Conservation (phyloP, 2,329 filamentous ascomycete genomes). For the Fusarium sp. region DNA sequence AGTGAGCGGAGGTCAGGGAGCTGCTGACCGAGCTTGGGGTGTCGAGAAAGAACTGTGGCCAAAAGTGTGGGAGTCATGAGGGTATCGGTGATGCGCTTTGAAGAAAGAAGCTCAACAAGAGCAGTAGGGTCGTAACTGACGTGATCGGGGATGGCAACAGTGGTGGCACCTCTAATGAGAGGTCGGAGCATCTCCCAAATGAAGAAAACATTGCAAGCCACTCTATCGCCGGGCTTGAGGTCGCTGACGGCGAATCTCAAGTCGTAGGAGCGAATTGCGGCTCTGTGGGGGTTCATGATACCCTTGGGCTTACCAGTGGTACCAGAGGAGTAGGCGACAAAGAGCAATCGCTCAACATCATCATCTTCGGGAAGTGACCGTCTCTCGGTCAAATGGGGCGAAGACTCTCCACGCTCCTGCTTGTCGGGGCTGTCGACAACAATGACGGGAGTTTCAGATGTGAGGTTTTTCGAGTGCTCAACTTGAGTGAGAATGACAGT, state of each 20-base stretch:
- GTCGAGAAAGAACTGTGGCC: constrained; percentile 76
- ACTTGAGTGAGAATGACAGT: constrained; percentile 76
- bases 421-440: constrained; percentile 65
- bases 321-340: constrained; percentile 84
- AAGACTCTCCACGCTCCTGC: constrained; percentile 41
- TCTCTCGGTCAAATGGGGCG: constrained; percentile 53
- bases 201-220: constrained; percentile 91
- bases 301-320: constrained; percentile 85
- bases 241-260: constrained; percentile 77
- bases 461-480: constrained; percentile 73
- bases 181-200: constrained; percentile 87
- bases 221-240: constrained; percentile 76
- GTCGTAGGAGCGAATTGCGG: constrained; percentile 78
- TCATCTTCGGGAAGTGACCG: constrained; percentile 68
- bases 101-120: constrained; percentile 75
- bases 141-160: constrained; percentile 79
- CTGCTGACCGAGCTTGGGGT: constrained; percentile 71
- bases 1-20: constrained; percentile 75
- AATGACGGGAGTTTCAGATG: constrained; percentile 71
- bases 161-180: constrained; percentile 78
- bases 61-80: constrained; percentile 86
- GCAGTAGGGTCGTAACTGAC: constrained; percentile 81
- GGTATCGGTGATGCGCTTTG: constrained; percentile 78
- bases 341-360: constrained; percentile 79
- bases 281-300: constrained; percentile 82